phyloP scores from a whole-genome alignment of 1,284 basidiomycete genomes.

The Crepidotus sp. region DNA sequence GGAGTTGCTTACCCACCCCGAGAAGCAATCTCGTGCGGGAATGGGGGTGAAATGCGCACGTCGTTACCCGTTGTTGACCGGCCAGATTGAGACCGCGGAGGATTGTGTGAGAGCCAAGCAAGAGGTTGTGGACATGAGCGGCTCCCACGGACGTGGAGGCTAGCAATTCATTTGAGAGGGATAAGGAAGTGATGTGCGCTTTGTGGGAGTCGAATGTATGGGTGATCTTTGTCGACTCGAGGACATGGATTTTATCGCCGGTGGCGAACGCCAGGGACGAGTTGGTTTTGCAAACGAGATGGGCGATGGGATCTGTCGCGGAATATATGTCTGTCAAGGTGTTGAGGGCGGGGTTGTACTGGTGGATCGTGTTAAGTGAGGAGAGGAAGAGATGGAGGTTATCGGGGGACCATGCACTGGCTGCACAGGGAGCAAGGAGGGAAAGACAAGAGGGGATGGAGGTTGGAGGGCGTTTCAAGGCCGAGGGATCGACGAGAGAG shows the following conservation, averaged over 20 bases:
- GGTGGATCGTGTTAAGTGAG: conserved; percentile 35
- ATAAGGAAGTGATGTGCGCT: conserved; percentile 37
- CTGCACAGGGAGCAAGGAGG: conserved; percentile 32
- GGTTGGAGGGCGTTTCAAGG: conserved; percentile 37
- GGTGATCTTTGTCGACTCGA: conserved; percentile 47
- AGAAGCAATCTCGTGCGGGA: conserved; percentile 49
- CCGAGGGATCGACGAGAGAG: conserved; percentile 36
- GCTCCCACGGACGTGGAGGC: conserved; percentile 43
- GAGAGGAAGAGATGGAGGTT: conserved; percentile 46
- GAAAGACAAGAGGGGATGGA: conserved; percentile 31
- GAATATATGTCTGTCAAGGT: conserved; percentile 34
- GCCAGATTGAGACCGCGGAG: conserved; percentile 42
- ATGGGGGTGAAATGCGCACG: conserved; percentile 54
- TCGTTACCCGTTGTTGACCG: conserved; percentile 28
- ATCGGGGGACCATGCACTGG: conserved; percentile 47
- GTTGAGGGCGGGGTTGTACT: conserved; percentile 42
- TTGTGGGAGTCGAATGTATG: conserved; percentile 60
- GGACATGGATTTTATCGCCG: conserved; percentile 48
- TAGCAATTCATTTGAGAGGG: conserved; percentile 47
- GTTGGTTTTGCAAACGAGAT: conserved; percentile 39
- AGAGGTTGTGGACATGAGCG: conserved; percentile 53
- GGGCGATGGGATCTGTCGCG: conserved; percentile 27
- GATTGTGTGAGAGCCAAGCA: conserved; percentile 39
- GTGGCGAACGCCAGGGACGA: conserved; percentile 39
- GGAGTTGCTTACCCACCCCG: conserved; percentile 40